Evolutionary conservation across 768 basidiomycete species (phyloP), one percentile per base, ranked within the genome.

Genomic region (Brasilioporus rufonigricans): DNA sequence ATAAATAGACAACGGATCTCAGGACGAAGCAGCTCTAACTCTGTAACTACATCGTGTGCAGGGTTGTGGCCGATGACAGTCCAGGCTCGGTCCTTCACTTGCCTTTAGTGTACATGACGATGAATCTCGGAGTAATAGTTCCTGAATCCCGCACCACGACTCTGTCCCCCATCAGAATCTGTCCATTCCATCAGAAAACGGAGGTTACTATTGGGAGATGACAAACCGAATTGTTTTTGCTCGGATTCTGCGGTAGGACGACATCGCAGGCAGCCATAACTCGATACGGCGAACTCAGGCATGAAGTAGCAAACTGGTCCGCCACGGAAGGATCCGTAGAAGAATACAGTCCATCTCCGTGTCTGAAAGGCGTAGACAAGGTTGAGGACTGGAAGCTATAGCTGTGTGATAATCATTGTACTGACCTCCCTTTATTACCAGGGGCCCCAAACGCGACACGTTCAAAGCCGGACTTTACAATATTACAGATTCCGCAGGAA

Each of bases 401-500:
- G 33, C 52, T 51, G 16, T 44, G 58, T 50, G 55, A 46, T 35
- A 26, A 16, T 45, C 36, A 18, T 41, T 50, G 26, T 19, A 64
- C 76, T 61, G 44, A 84, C 86, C 83, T 74, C 62, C 85, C 85
- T 36, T 65, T 76, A 59, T 85, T 82, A 57, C 65, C 73, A 43
- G 67, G 71, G 26, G 66, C 75, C 10, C 81, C 83, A 57, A 86
- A 87, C 2, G 81, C 84, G 53, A 86, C 77, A 5, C 73, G 63
- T 33, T 73, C 74, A 69, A 87, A 87, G 6, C 74, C 75, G 11
- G 84, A 82, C 63, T 80, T 82, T 48, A 80, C 74, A 31, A 81
- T 77, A 57, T 72, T 76, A 64, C 85, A 87, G 56, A 86, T 83
- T 3, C 86, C 85, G 57, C 85, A 87, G 26, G 85, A 85, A 45